Percentiles rank a stretch among this genome's conserved stretches.
phyloP scores from a whole-genome alignment of 2,329 filamentous ascomycete genomes.

The Clonostachys solani region DNA sequence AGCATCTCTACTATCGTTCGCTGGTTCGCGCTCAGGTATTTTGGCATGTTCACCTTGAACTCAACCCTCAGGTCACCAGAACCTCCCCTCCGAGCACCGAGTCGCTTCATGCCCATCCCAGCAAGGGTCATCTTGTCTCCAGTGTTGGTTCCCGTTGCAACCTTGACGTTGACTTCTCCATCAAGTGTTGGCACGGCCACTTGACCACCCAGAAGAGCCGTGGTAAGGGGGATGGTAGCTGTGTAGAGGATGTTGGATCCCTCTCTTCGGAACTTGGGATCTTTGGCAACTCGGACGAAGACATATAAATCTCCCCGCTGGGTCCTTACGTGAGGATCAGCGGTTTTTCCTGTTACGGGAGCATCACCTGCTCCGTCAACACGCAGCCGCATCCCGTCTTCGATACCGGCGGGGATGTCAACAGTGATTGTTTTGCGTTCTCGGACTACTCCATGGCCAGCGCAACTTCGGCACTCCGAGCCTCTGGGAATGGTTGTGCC shows the following conservation, averaged over 20 bases:
- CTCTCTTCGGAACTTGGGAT: constrained; percentile 81
- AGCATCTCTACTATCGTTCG: constrained; percentile 92
- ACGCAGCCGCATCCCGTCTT: constrained; percentile 90
- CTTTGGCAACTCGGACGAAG: constrained; percentile 81
- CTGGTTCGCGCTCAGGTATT: constrained; percentile 88
- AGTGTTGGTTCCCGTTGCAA: constrained; percentile 85
- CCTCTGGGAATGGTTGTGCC: constrained; percentile 74
- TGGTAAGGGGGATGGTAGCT: constrained; percentile 85
- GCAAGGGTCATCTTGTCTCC: constrained; percentile 86
- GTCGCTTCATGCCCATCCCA: constrained; percentile 91
- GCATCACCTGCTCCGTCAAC: constrained; percentile 86
- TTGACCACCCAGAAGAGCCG: constrained; percentile 87
- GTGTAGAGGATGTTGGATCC: constrained; percentile 93
- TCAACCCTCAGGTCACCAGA: constrained; percentile 87
- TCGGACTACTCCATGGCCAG: constrained; percentile 77
- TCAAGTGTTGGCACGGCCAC: constrained; percentile 87
- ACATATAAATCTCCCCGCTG: constrained; percentile 87
- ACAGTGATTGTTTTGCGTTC: constrained; percentile 81
- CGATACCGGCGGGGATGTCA: constrained; percentile 92
- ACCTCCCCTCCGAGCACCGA: constrained; percentile 61
- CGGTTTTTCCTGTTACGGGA: constrained; percentile 67
- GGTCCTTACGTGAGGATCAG: constrained; percentile 58
- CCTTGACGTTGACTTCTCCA: constrained; percentile 83
- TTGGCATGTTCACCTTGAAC: constrained; percentile 93
- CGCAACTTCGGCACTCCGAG: constrained; percentile 75